phyloP scores from a whole-genome alignment of 2,329 filamentous ascomycete genomes.

The Dactylella cylindrospora region DNA sequence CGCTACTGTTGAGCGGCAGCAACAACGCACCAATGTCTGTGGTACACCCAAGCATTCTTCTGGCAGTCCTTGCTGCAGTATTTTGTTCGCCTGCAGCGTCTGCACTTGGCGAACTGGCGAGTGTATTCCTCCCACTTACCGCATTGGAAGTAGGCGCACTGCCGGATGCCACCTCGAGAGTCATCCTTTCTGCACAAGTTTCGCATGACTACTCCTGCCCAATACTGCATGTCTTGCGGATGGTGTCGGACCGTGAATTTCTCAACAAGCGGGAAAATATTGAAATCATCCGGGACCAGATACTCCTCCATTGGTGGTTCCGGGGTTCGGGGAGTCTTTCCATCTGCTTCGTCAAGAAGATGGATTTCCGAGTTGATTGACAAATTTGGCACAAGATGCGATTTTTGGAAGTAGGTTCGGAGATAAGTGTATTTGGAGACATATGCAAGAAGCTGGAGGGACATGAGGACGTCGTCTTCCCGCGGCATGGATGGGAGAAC shows the following conservation, averaged over 20 bases:
- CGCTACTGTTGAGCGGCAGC: slow-evolving; percentile 53
- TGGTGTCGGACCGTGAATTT: slow-evolving; percentile 97
- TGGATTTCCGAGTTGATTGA: slow-evolving; percentile 85
- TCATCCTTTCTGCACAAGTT: slow-evolving; percentile 98
- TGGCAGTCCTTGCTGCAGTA: slow-evolving; percentile 99
- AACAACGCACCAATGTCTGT: slow-evolving; percentile 94
- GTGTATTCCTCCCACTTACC: slow-evolving; percentile 98
- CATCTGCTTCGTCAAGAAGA: slow-evolving; percentile 66
- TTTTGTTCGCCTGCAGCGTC: slow-evolving; percentile 91
- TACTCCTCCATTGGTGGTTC: slow-evolving; percentile 71
- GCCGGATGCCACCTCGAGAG: slow-evolving; percentile 85
- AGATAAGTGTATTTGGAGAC: slow-evolving; percentile 99
- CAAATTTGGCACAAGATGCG: slow-evolving; percentile 86
- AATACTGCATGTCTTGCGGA: slow-evolving; percentile 98
- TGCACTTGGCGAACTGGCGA: slow-evolving; percentile 95
- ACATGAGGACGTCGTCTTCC: slow-evolving; percentile 98
- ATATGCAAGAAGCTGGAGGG: slow-evolving; percentile 90
- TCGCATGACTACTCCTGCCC: slow-evolving; percentile 98
- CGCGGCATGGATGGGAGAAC: slow-evolving; percentile 89
- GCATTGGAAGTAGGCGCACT: slow-evolving; percentile 97
- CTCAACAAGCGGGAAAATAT: slow-evolving; percentile 96
- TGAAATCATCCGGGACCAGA: slow-evolving; percentile 87
- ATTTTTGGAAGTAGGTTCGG: slow-evolving; percentile 90
- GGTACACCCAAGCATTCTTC: slow-evolving; percentile 97
- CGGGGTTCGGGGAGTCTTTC: slow-evolving; percentile 62